Evolutionary conservation across 1,139 yeast species (phyloP).

Genomic region (Hyphopichia buzzinii): DNA sequence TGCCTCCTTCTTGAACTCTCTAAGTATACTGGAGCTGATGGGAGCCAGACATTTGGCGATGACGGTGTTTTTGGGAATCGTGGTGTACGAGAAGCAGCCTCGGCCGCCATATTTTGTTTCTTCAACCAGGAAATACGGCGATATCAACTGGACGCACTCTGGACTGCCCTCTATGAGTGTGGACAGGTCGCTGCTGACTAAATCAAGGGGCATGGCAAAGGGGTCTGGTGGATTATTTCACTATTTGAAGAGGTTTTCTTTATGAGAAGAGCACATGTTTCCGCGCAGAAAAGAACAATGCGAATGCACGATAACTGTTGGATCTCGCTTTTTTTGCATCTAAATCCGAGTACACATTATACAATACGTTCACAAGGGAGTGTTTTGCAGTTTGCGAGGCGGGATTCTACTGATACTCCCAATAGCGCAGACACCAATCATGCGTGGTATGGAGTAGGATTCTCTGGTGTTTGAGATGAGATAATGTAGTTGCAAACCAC

Average conservation of each 20-base stretch:
- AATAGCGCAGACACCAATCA: neutral
- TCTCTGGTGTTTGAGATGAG: too few relatives aligned
- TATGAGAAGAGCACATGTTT: neutral
- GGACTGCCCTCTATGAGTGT: slow-evolving; percentile 7
- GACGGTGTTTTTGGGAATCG: slow-evolving; percentile 40
- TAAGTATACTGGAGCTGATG: slow-evolving; percentile 46
- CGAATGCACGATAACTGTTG: neutral
- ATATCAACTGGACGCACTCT: slow-evolving; percentile 11
- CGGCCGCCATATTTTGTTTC: slow-evolving; percentile 59
- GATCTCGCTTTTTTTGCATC: neutral
- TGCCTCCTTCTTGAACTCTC: slow-evolving; percentile 64
- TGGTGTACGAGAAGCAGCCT: slow-evolving; percentile 54
- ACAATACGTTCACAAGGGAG: too few relatives aligned
- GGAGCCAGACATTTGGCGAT: slow-evolving; percentile 43
- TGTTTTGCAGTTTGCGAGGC: too few relatives aligned
- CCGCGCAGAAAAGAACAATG: neutral
- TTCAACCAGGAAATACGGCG: slow-evolving; percentile 35
- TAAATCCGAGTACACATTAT: too few relatives aligned
- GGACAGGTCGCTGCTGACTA: slow-evolving; percentile 5
- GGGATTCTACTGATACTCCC: neutral
- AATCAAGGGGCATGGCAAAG: neutral
- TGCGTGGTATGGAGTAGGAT: too few relatives aligned
- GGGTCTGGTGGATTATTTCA: neutral
- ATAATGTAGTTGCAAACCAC: too few relatives aligned
- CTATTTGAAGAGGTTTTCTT: neutral